Base-by-base conservation (phyloP, 495 filamentous ascomycete genomes). In the Hypomontagnella monticulosa region DNA sequence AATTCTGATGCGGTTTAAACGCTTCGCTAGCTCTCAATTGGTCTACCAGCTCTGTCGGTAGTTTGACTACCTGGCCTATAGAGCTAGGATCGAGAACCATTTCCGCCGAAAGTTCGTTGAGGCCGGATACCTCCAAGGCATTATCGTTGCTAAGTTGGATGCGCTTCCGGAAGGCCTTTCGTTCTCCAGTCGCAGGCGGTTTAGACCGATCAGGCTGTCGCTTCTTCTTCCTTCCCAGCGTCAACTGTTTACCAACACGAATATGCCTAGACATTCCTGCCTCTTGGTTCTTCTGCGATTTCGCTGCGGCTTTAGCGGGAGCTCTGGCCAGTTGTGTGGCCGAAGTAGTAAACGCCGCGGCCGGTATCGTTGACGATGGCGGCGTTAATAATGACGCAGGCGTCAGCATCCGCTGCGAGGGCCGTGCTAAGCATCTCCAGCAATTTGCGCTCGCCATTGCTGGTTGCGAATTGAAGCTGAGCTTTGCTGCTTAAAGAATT, bases 81-180 rank as follows among this genome's bases (percentile, higher is more conserved):
- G 86, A 79, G 10, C 80, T 75, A 23, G 79, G 63, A 54, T 87
- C 78, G 19, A 83, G 71, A 73, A 89, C 79, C 47, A 78, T 84
- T 56, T 86, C 80, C 9, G 78, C 69, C 1, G 79, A 82, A 41
- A 96, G 68, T 15, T 90, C 81, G 63, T 78, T 70, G 73, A 96
- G 78, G 15, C 85, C 88, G 19, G 77, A 72, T 23, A 97, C 86
- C 66, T 87, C 85, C 16, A 97, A 80, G 34, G 95, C 95, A 79
- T 97, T 98, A 70, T 89, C 89, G 78, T 98, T 99, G 78, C 89
- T 95, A 38, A 99, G 84, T 30, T 94, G 87, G 60, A 99, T 89
- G 55, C 91, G 86, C 80, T 96, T 97, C 63, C 92, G 87, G 67
- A 91, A 77, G 18, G 91, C 88, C 76, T 92, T 97, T 70, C 93